Percentiles rank a stretch among this genome's conserved stretches.
Evolutionary conservation across 2,329 filamentous ascomycete species (phyloP).

Genomic region (Fusarium setosum): DNA sequence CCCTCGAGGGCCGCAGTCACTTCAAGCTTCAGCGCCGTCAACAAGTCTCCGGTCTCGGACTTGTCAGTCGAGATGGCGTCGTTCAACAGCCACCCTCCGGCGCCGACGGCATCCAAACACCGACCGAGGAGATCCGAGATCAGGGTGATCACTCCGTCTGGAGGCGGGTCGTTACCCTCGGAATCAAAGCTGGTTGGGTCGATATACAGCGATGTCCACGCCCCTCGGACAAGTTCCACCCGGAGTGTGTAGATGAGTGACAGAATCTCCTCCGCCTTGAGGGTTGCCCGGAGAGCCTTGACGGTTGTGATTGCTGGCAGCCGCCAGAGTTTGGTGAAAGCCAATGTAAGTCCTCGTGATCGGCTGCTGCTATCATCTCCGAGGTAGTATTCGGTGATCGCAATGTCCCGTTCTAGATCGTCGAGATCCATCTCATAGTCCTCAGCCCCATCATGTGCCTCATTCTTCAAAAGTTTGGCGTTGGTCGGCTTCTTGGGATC

Average conservation of each 20-base stretch:
- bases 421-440: conserved; percentile 66
- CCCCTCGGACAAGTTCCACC: conserved; percentile 77
- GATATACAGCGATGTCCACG: conserved; percentile 80
- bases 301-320: conserved; percentile 72
- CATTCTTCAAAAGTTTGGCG: conserved; percentile 47
- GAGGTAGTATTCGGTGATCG: conserved; percentile 75
- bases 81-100: conserved; percentile 78
- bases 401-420: conserved; percentile 72
- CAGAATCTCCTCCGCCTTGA: conserved; percentile 75
- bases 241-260: conserved; percentile 79
- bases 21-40: conserved; percentile 74
- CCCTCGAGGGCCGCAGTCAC: conserved; percentile 78
- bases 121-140: conserved; percentile 78
- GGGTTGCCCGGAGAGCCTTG: conserved; percentile 70
- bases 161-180: conserved; percentile 57
- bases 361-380: conserved; percentile 72
- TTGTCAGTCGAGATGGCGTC: conserved; percentile 64
- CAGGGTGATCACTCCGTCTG: conserved; percentile 76
- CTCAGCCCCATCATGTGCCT: conserved; percentile 44
- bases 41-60: conserved; percentile 70
- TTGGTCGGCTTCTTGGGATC: conserved; percentile 49
- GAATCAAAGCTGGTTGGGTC: conserved; percentile 64
- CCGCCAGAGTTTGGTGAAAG: conserved; percentile 75
- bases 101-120: conserved; percentile 80
- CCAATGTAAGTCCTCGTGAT: conserved; percentile 72